Percentiles rank a stretch among this genome's conserved stretches.
Evolutionary conservation across 495 filamentous ascomycete species (phyloP).

Genomic region (Aspergillus sparsus): DNA sequence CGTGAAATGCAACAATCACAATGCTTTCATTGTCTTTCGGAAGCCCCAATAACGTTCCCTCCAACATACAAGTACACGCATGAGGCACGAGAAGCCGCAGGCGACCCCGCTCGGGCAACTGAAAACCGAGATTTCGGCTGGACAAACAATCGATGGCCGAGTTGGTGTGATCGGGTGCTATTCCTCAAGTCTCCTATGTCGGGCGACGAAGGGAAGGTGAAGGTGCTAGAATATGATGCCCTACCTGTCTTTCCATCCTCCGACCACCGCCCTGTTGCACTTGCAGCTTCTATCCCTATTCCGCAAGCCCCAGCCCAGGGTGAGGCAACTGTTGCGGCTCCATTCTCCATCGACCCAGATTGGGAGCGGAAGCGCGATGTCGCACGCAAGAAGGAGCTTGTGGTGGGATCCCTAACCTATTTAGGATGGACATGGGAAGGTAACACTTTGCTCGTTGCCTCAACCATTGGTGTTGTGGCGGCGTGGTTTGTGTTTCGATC

Average conservation of each 20-base stretch:
- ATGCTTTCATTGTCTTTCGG: constrained; percentile 72
- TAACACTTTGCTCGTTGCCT: constrained; percentile 48
- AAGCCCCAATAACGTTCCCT: constrained; percentile 75
- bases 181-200: constrained; percentile 67
- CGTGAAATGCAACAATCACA: constrained; percentile 63
- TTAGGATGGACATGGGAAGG: constrained; percentile 63
- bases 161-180: constrained; percentile 92
- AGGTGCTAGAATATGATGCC: constrained; percentile 63
- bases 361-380: constrained; percentile 51
- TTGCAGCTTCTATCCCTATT: constrained; percentile 62
- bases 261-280: constrained; percentile 82
- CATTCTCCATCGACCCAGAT: constrained; percentile 55
- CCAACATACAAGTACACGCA: constrained; percentile 86
- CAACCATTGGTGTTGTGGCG: constrained; percentile 43
- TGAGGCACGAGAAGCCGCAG: constrained; percentile 43
- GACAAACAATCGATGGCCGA: constrained; percentile 79
- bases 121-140: constrained; percentile 65
- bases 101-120: constrained; percentile 28
- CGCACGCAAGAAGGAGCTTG: constrained; percentile 58
- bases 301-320: constrained; percentile 29
- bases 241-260: constrained; percentile 74
- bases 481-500: constrained; percentile 50
- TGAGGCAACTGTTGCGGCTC: constrained; percentile 36
- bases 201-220: constrained; percentile 36
- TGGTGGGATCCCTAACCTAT: constrained; percentile 59